Percentiles rank a stretch among this genome's conserved stretches.
Conservation (phyloP, 352 stramenopile genomes). For the Labyrinthula sp. region DNA sequence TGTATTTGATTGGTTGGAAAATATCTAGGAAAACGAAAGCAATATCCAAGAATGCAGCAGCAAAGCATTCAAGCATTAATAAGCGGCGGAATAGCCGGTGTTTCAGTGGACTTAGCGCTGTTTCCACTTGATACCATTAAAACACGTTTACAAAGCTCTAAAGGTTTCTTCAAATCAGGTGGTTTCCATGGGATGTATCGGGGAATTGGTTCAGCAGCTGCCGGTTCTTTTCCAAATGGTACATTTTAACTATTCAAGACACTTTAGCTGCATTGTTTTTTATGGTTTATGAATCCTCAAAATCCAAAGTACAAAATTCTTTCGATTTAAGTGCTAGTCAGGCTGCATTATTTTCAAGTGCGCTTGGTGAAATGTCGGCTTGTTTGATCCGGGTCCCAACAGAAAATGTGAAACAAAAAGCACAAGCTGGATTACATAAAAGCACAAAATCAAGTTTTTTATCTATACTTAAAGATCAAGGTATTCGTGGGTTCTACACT, state of each 20-base stretch:
- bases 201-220: constrained; percentile 60
- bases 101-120: constrained; percentile 84
- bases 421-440: constrained; percentile 76
- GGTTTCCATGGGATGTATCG: constrained; percentile 79
- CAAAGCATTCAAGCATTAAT: no score
- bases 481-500: constrained; percentile 35
- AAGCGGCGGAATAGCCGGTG: constrained; percentile 82
- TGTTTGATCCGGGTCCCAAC: constrained; percentile 93
- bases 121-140: constrained; percentile 97
- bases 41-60: no score
- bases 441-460: constrained; percentile 46
- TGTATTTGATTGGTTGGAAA: no score
- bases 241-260: no score
- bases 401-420: constrained; percentile 95
- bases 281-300: constrained; percentile 28
- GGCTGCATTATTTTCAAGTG: constrained; percentile 29
- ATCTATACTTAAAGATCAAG: constrained; percentile 52
- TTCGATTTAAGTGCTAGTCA: constrained; percentile 24
- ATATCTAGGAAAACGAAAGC: no score
- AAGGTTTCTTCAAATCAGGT: constrained; percentile 84
- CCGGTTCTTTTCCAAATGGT: constrained; percentile 66
- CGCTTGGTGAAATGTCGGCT: constrained; percentile 73
- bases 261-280: constrained; percentile 23
- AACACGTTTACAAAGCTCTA: constrained; percentile 80
- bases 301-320: constrained; percentile 6